These are phyloP conservation scores for Blastocystis sp. DNA, from an alignment of 352 stramenopile genomes.

Conservation along the genomic window DNA sequence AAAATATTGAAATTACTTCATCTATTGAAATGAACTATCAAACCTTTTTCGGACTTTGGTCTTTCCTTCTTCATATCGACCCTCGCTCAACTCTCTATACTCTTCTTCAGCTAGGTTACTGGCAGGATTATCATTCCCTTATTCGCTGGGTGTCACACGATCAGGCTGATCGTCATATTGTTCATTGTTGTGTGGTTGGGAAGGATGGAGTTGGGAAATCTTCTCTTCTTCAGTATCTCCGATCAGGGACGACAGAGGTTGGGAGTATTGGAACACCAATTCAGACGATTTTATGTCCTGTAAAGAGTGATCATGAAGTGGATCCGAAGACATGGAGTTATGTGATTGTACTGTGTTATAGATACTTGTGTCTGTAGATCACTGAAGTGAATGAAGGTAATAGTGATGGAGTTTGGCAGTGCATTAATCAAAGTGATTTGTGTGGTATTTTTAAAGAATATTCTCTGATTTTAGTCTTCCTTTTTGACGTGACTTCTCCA, in stretches of 20 bases:
- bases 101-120: slow-evolving; percentile 1
- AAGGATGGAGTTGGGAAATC: background rate
- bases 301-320: background rate
- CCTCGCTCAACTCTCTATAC: background rate
- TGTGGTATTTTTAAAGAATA: background rate
- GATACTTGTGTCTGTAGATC: background rate
- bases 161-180: background rate
- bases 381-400: background rate
- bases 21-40: background rate
- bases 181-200: background rate
- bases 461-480: background rate
- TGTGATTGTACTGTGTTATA: background rate
- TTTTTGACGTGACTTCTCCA: background rate
- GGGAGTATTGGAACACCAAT: no score
- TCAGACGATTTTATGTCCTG: no score
- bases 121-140: background rate
- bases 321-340: background rate
- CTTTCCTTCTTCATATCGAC: background rate
- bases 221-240: no score
- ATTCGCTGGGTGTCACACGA: background rate
- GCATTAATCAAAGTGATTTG: background rate
- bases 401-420: background rate
- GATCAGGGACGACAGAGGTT: no score
- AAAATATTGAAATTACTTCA: background rate
- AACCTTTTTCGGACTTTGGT: slow-evolving; percentile 14